A percentile compares a stretch with the other conserved stretches of the same genome.
These are phyloP conservation scores for Sclerotinia borealis DNA, from an alignment of 2,329 filamentous ascomycete genomes.

Conservation along the genomic window DNA sequence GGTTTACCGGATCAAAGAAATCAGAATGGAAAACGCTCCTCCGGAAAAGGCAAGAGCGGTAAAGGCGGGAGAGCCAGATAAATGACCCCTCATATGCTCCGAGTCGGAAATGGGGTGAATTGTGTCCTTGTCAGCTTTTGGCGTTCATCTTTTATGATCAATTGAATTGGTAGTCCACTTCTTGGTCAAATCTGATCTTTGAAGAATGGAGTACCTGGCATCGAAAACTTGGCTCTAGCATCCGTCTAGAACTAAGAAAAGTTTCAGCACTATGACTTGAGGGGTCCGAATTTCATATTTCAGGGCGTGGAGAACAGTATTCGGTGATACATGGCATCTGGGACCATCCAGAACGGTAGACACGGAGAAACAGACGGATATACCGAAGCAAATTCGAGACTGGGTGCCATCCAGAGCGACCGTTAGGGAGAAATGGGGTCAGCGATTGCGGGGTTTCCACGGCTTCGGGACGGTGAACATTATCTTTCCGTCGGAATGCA, in stretches of 20 bases:
- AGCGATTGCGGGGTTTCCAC: not conserved
- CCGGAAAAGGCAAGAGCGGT: not conserved
- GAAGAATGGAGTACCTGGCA: not conserved
- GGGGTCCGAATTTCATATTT: not conserved
- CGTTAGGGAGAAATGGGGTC: not conserved
- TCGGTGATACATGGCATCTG: not conserved
- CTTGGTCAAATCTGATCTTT: not conserved
- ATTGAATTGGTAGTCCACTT: not conserved
- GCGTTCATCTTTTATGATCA: not conserved
- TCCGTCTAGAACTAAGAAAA: not conserved
- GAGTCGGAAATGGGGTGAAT: not conserved
- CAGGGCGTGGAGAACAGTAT: not conserved
- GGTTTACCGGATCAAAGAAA: not conserved
- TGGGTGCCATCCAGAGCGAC: not conserved
- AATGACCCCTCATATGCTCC: not conserved
- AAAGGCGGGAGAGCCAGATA: not conserved
- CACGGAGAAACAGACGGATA: not conserved
- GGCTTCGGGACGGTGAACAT: not conserved
- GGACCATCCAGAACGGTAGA: not conserved
- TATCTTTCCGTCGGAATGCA: not conserved
- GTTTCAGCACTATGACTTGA: too few species aligned
- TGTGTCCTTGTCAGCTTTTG: not conserved
- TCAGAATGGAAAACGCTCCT: not conserved
- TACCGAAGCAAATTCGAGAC: not conserved
- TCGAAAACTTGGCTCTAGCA: not conserved